A percentile compares a stretch with the other conserved stretches of the same genome.
Evolutionary conservation across 306 rosid species (phyloP).

Genomic region (Begonia loranthoides): DNA sequence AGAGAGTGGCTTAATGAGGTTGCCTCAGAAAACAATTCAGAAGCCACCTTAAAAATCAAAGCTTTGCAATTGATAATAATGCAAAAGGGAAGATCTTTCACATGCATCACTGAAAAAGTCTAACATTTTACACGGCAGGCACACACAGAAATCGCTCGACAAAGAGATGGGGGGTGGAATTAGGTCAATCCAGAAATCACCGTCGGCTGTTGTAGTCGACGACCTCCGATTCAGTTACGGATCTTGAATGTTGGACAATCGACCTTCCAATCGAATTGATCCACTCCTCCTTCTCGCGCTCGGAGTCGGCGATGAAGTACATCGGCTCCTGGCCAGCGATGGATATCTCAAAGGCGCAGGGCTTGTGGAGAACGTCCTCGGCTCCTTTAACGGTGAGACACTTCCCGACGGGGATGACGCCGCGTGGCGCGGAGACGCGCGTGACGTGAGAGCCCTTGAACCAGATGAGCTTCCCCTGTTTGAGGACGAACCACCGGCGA

Average conservation of each 20-base stretch:
- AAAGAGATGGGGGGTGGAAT: too few species aligned
- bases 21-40: too few species aligned
- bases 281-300: slow-evolving; percentile 59
- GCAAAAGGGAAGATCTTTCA: neutral
- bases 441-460: slow-evolving; percentile 31
- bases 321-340: slow-evolving; percentile 30
- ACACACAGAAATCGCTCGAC: too few species aligned
- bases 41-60: neutral
- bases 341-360: slow-evolving; percentile 59
- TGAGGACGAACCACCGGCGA: slow-evolving; percentile 67
- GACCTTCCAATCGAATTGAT: slow-evolving; percentile 57
- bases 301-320: slow-evolving; percentile 53
- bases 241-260: slow-evolving; percentile 55
- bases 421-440: slow-evolving; percentile 38
- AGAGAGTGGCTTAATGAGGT: too few species aligned
- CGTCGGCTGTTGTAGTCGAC: slow-evolving; percentile 50
- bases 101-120: neutral
- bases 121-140: neutral
- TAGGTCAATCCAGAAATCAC: slow-evolving; percentile 8
- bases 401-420: slow-evolving; percentile 40
- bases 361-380: slow-evolving; percentile 51
- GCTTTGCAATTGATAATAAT: neutral
- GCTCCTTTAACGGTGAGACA: slow-evolving; percentile 68
- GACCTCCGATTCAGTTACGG: slow-evolving; percentile 53
- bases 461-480: slow-evolving; percentile 52